A percentile compares a stretch with the other conserved stretches of the same genome.
phyloP scores from a whole-genome alignment of 257 asterid genomes.

The Linderniella brevidens region DNA sequence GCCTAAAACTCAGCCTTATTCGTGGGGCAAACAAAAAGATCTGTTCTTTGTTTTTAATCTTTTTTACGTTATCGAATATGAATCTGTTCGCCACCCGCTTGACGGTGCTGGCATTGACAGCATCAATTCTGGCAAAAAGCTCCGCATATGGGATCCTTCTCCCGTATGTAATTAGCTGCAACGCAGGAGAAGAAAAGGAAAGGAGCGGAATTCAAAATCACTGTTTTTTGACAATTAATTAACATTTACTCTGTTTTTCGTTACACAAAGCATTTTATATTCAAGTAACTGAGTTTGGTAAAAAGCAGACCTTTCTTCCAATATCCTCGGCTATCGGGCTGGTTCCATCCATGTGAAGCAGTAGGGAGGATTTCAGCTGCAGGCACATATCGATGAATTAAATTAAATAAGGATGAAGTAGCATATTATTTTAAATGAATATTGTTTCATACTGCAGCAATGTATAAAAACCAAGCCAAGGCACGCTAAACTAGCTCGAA shows the following conservation, averaged over 20 bases:
- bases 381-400: conserved; percentile 11
- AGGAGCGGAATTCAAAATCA: too few species aligned
- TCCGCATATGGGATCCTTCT: conserved; percentile 88
- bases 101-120: conserved; percentile 70
- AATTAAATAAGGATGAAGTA: conserved; percentile 3
- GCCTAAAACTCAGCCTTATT: background rate
- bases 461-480: background rate
- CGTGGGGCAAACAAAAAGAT: too few species aligned
- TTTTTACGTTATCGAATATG: conserved; percentile 58
- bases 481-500: background rate
- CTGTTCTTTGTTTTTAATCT: too few species aligned
- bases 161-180: conserved; percentile 91
- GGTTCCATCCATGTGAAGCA: conserved; percentile 92
- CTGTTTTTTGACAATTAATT: background rate
- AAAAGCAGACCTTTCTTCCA: conserved; percentile 78
- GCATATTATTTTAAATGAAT: background rate
- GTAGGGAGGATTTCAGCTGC: conserved; percentile 81
- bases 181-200: background rate
- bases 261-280: too few species aligned
- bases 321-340: conserved; percentile 91
- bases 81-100: conserved; percentile 90
- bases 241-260: background rate
- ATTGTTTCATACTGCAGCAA: too few species aligned
- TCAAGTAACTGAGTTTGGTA: background rate
- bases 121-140: conserved; percentile 85